Evolutionary conservation across 495 filamentous ascomycete genomes (phyloP).

Genomic region (Aspergillus affinis): DNA sequence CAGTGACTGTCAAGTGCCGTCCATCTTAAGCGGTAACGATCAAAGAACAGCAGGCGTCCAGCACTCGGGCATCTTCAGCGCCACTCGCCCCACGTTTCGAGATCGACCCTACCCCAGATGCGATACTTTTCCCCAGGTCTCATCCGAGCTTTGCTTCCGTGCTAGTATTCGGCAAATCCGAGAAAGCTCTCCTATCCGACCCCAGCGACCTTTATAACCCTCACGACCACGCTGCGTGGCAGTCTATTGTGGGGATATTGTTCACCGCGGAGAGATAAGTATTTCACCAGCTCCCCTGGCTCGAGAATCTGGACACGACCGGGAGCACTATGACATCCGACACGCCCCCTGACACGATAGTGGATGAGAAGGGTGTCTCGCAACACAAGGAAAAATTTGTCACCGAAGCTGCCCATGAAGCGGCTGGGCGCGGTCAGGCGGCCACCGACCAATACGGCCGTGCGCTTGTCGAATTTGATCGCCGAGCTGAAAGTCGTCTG

Average conservation of each 20-base stretch:
- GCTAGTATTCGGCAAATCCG: slow-evolving; percentile 10
- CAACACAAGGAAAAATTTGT: slow-evolving; percentile 24
- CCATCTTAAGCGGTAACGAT: neutral
- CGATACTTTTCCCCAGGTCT: neutral
- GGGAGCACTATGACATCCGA: slow-evolving; percentile 7
- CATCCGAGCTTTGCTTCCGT: slow-evolving; percentile 9
- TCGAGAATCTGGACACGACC: too few species aligned
- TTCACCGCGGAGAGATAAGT: neutral
- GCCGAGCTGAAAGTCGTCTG: slow-evolving; percentile 54
- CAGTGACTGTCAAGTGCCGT: neutral
- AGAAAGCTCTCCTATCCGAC: slow-evolving; percentile 3
- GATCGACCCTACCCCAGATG: slow-evolving; percentile 5
- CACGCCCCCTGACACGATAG: slow-evolving; percentile 4
- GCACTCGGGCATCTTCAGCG: neutral
- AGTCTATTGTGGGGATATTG: neutral
- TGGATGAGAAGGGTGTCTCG: slow-evolving; percentile 25
- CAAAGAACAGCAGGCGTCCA: neutral
- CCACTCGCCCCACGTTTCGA: neutral
- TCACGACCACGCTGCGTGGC: neutral
- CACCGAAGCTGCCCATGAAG: slow-evolving; percentile 36
- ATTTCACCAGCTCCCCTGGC: neutral
- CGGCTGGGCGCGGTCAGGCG: slow-evolving; percentile 56
- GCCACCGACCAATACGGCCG: slow-evolving; percentile 63
- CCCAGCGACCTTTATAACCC: neutral
- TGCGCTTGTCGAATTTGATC: slow-evolving; percentile 58